A percentile compares a stretch with the other conserved stretches of the same genome.
These are phyloP conservation scores for Xylaria sp. DNA, from an alignment of 2,329 filamentous ascomycete species.

Conservation along the genomic window DNA sequence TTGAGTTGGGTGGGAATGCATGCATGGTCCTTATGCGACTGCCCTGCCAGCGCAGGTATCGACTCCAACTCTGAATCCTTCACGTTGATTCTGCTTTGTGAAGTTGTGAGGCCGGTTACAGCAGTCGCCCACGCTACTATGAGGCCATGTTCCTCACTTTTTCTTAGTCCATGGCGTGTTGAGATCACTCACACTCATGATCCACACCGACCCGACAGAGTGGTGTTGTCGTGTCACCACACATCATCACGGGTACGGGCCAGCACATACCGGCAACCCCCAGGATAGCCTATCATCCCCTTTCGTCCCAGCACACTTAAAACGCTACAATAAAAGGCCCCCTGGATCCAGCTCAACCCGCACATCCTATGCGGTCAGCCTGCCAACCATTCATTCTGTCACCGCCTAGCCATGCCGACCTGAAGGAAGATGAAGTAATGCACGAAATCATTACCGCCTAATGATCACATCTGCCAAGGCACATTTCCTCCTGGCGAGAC, in stretches of 20 bases:
- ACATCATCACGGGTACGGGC: conserved; percentile 37
- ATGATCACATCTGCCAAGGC: conserved; percentile 24
- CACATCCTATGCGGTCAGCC: conserved; percentile 35
- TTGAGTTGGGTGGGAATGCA: conserved; percentile 26
- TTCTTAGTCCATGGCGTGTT: conserved; percentile 13
- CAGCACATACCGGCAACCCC: conserved; percentile 26
- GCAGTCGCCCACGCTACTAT: conserved; percentile 1
- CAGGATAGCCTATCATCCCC: conserved; percentile 24
- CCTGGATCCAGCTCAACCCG: conserved; percentile 9
- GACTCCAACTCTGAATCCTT: conserved; percentile 19
- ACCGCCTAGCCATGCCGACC: conserved; percentile 31
- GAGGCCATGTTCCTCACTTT: conserved; percentile 11
- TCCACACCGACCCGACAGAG: conserved; percentile 35
- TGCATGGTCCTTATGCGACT: conserved; percentile 31
- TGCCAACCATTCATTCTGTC: conserved; percentile 32
- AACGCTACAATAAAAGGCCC: conserved; percentile 16
- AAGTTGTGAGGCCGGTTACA: conserved; percentile 18
- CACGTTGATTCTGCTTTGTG: neutral
- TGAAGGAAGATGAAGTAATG: conserved; percentile 25
- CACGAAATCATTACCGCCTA: conserved; percentile 25
- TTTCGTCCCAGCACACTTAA: conserved; percentile 14
- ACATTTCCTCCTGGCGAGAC: conserved; percentile 18
- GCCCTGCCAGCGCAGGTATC: conserved; percentile 31
- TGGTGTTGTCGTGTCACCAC: conserved; percentile 42
- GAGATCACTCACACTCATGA: conserved; percentile 22